A percentile compares a stretch with the other conserved stretches of the same genome.
These are phyloP conservation scores for Naematelia aurantialba DNA, from an alignment of 768 basidiomycete genomes.

Conservation along the genomic window DNA sequence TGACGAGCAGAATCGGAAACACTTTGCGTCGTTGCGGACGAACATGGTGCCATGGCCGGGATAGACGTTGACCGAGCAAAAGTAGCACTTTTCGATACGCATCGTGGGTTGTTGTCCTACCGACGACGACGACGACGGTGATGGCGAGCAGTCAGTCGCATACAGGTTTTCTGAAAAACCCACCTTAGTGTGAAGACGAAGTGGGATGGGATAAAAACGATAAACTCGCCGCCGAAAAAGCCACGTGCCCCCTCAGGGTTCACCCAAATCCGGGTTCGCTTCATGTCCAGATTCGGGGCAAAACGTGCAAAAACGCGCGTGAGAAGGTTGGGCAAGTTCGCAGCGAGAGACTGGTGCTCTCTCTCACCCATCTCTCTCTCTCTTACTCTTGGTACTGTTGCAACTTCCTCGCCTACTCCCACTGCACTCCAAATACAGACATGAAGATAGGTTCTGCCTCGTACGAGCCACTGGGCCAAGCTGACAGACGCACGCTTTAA, in stretches of 20 bases:
- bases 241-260: too few species aligned
- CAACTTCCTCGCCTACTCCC: neutral
- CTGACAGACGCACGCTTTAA: constrained; percentile 46
- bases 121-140: too few species aligned
- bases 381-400: constrained; percentile 1
- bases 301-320: neutral
- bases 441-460: constrained; percentile 45
- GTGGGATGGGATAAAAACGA: too few species aligned
- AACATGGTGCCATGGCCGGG: constrained; percentile 96
- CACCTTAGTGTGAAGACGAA: too few species aligned
- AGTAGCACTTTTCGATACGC: constrained; percentile 98
- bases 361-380: neutral
- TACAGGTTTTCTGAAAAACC: too few species aligned
- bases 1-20: constrained; percentile 95
- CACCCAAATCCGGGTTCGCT: too few species aligned
- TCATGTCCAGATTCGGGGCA: too few species aligned
- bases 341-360: neutral
- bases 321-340: neutral
- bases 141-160: neutral
- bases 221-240: too few species aligned
- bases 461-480: constrained; percentile 3
- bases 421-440: constrained; percentile 4
- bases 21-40: constrained; percentile 96
- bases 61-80: constrained; percentile 94
- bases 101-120: constrained; percentile 55